Evolutionary conservation across 2,329 filamentous ascomycete species (phyloP).

Genomic region (Zymoseptoria ardabiliae): DNA sequence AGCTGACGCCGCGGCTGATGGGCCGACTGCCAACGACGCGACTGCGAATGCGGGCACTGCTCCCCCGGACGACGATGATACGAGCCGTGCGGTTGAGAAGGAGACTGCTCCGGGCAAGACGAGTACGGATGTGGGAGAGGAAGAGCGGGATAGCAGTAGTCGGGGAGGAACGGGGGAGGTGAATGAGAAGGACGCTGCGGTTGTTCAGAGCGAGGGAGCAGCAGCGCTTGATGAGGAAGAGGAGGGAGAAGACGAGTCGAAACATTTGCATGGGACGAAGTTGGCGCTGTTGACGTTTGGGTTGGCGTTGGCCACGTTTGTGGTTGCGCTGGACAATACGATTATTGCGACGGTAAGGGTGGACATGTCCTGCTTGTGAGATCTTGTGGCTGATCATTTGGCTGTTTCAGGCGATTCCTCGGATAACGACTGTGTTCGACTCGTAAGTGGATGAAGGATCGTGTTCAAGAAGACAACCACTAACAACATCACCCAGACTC

Average conservation of each 20-base stretch:
- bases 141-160: not conserved
- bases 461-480: not conserved
- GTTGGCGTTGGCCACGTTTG: conserved; percentile 14
- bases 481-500: conserved; percentile 12
- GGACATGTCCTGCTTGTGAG: not conserved
- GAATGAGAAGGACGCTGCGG: not conserved
- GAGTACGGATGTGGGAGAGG: not conserved
- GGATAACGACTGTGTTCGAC: conserved; percentile 43
- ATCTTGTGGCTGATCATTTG: not conserved
- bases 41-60: not conserved
- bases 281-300: conserved; percentile 21
- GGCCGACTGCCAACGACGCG: not conserved
- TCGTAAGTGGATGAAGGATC: conserved; percentile 16
- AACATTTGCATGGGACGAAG: conserved; percentile 22
- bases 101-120: not conserved
- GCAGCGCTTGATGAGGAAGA: not conserved
- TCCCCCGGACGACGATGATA: not conserved
- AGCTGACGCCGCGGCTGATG: not conserved
- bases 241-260: conserved; percentile 30
- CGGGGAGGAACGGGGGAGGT: not conserved
- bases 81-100: not conserved
- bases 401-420: conserved; percentile 23
- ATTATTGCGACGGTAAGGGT: conserved; percentile 29
- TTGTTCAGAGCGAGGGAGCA: not conserved
- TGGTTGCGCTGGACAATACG: conserved; percentile 31